Conservation (phyloP, 352 stramenopile species). For the Phytophthora pluvialis region DNA sequence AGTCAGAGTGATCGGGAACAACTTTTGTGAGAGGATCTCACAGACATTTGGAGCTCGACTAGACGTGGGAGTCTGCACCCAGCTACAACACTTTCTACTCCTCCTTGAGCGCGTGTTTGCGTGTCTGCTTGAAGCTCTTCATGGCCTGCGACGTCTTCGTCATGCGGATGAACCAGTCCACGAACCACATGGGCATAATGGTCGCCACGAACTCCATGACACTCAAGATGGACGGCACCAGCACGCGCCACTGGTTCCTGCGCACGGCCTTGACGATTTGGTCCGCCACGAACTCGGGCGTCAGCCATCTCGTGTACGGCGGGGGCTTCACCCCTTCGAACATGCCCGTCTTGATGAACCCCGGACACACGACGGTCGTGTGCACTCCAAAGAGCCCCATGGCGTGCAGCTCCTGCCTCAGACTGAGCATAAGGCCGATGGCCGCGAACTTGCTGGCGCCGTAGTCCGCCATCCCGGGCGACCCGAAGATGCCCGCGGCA, state of each 20-base stretch:
- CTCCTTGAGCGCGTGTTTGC: constrained; percentile 45
- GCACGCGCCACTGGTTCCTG: constrained; percentile 51
- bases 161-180: constrained; percentile 45
- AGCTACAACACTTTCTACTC: constrained; percentile 27
- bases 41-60: too few relatives aligned
- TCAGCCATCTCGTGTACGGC: constrained; percentile 46
- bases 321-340: constrained; percentile 59
- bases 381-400: constrained; percentile 49
- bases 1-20: too few relatives aligned
- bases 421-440: constrained; percentile 48
- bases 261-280: constrained; percentile 55
- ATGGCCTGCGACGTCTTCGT: constrained; percentile 49
- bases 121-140: constrained; percentile 59
- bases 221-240: constrained; percentile 41
- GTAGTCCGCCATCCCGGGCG: constrained; percentile 62
- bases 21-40: too few relatives aligned
- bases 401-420: constrained; percentile 57
- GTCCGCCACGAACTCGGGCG: constrained; percentile 52
- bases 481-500: constrained; percentile 52
- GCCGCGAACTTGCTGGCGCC: constrained; percentile 56
- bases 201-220: constrained; percentile 42
- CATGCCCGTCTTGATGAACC: constrained; percentile 70
- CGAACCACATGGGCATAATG: constrained; percentile 49
- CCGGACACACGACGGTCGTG: constrained; percentile 63
- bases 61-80: too few relatives aligned